These are phyloP conservation scores for Castanea sativa DNA, from an alignment of 306 rosid species.

Conservation along the genomic window DNA sequence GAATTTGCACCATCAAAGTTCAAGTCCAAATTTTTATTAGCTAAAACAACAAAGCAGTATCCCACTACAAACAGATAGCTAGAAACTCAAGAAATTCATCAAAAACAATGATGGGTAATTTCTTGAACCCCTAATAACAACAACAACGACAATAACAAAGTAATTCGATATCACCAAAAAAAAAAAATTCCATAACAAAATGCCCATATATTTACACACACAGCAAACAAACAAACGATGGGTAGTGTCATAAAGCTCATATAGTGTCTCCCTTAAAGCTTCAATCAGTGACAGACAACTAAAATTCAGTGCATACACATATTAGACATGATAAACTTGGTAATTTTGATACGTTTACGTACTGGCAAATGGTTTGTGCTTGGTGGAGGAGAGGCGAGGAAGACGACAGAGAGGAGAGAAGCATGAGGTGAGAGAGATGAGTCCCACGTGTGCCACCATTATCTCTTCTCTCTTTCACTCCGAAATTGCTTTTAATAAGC, in stretches of 20 bases:
- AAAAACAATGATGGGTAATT: neutral
- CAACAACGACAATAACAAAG: neutral
- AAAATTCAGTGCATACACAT: constrained; percentile 1
- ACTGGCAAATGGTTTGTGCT: constrained; percentile 49
- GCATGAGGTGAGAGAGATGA: constrained; percentile 41
- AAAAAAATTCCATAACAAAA: neutral
- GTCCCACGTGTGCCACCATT: constrained; percentile 51
- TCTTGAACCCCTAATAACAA: neutral
- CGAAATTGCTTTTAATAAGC: neutral
- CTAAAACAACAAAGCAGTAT: neutral
- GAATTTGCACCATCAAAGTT: neutral
- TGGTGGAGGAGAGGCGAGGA: constrained; percentile 43
- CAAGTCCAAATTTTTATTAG: neutral
- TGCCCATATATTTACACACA: neutral
- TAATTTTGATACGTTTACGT: constrained; percentile 17
- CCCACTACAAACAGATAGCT: neutral
- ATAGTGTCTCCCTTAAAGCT: neutral
- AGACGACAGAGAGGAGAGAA: constrained; percentile 42
- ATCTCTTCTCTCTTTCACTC: constrained; percentile 8
- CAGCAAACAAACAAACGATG: neutral
- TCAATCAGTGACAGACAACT: constrained; percentile 1
- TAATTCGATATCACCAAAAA: neutral
- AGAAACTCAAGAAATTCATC: neutral
- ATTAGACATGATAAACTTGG: neutral
- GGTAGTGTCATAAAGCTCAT: neutral